Evolutionary conservation across 352 stramenopile species (phyloP), one percentile per base, ranked within the genome.

Genomic region (Globisporangium heterothallicum): DNA sequence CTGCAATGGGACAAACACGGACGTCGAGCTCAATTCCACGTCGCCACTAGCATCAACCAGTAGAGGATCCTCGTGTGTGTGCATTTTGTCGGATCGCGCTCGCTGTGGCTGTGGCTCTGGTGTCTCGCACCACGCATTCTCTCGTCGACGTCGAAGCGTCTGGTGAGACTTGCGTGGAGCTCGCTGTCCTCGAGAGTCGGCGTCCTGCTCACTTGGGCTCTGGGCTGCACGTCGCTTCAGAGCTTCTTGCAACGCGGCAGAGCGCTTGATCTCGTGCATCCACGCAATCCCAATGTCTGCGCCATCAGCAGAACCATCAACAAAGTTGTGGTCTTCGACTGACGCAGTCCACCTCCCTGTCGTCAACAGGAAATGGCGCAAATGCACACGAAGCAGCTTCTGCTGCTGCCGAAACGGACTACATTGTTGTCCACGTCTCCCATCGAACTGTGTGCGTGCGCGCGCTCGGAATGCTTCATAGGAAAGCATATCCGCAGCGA

Each of bases 401-500:
- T 67, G 64, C 35, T 64, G 53, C 16, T 34, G 45, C n/a, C 40
- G 27, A 36, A 50, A 59, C 60, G 40, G n/a, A 35, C n/a, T 38
- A 16, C 2, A n/a, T 5, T 14, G 24, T 14, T 24, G 14, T 9
- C 24, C 22, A 9, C 3, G 9, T 10, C 34, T 14, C 10, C 14
- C 19, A 18, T 62, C 13, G 14, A 73, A 61, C 22, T 70, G 53
- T 9, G 18, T 25, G 8, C 21, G 48, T 7, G 36, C 51, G 6
- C 50, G 44, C 40, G 64, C 42, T 48, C 62, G 66, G 42, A 73
- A 73, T 18, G 47, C 54, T 12, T 54, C 53, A 19, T 70, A 73
- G 22, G 57, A 53, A 36, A 59, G 48, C 4, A 32, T 38, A 18
- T 10, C 4, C 32, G 32, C 32, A 16, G 30, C 30, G 30, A 36